These are phyloP conservation scores for Rhodotorula sp. DNA, from an alignment of 1,284 basidiomycete species.

Conservation along the genomic window DNA sequence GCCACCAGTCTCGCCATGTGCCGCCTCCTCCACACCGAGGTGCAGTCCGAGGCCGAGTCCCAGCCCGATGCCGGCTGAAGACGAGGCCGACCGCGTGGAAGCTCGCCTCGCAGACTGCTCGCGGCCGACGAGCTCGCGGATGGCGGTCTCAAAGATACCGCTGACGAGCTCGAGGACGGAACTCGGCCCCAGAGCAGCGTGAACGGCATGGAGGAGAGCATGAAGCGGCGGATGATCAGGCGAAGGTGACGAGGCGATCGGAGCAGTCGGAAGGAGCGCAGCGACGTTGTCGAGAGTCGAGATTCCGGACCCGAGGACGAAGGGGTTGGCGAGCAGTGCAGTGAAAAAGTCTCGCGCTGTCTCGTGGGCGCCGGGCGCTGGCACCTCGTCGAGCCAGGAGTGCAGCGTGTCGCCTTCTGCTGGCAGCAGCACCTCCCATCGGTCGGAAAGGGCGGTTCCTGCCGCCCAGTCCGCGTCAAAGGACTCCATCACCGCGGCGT, in stretches of 20 bases:
- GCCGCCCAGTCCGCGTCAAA: neutral
- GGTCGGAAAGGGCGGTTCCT: neutral
- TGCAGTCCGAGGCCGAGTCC: neutral
- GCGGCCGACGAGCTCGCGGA: constrained; percentile 7
- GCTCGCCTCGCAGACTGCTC: neutral
- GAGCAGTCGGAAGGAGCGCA: neutral
- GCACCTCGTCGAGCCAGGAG: neutral
- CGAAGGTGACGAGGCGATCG: neutral
- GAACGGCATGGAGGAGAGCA: neutral
- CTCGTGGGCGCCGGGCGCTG: neutral
- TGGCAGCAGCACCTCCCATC: neutral
- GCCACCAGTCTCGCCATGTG: neutral
- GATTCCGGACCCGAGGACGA: neutral
- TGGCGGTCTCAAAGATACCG: neutral
- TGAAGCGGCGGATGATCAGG: neutral
- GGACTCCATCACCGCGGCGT: neutral
- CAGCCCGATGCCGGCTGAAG: neutral
- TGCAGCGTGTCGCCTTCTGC: neutral
- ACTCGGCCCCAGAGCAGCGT: neutral
- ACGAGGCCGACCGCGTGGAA: neutral
- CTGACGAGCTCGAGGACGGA: neutral
- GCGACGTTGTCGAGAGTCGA: neutral
- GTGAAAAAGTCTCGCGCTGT: neutral
- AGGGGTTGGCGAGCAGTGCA: neutral
- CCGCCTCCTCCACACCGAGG: neutral